A percentile compares a stretch with the other conserved stretches of the same genome.
phyloP scores from a whole-genome alignment of 2,329 filamentous ascomycete species.

The Monosporascus ibericus region DNA sequence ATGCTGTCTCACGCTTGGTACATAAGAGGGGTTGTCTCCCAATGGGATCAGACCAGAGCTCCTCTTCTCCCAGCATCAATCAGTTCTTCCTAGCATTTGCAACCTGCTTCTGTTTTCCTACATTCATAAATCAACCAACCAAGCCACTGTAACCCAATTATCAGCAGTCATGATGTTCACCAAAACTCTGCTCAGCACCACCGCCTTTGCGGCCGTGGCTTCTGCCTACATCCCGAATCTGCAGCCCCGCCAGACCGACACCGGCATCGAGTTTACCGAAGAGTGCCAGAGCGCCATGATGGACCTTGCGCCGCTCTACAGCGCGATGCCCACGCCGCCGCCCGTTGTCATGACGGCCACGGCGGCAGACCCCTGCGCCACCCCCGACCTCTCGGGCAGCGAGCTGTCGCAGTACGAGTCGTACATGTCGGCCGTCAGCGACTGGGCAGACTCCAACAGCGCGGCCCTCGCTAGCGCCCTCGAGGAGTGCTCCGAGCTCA shows the following conservation, averaged over 20 bases:
- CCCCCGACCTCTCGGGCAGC: slow-evolving; percentile 14
- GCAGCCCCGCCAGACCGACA: slow-evolving; percentile 7
- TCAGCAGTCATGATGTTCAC: slow-evolving; percentile 6
- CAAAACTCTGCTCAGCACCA: slow-evolving; percentile 7
- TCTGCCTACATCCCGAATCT: slow-evolving; percentile 13
- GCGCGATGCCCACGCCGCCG: slow-evolving; percentile 12
- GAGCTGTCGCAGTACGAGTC: slow-evolving; percentile 11
- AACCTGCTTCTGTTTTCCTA: too few species aligned
- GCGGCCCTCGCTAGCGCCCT: slow-evolving; percentile 11
- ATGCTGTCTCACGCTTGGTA: too few species aligned
- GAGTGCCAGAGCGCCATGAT: slow-evolving; percentile 13
- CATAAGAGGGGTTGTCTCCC: too few species aligned
- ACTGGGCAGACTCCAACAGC: slow-evolving; percentile 17
- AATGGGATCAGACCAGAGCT: too few species aligned
- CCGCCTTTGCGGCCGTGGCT: slow-evolving; percentile 9
- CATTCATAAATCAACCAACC: neutral
- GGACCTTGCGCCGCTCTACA: slow-evolving; percentile 10
- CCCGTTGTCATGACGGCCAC: slow-evolving; percentile 8
- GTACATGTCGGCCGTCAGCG: slow-evolving; percentile 13
- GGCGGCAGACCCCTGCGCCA: slow-evolving; percentile 15
- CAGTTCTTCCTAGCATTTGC: too few species aligned
- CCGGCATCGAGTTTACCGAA: neutral
- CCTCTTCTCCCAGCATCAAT: too few species aligned
- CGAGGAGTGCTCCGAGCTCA: slow-evolving; percentile 11
- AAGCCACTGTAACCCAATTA: too few species aligned